These are phyloP conservation scores for Scleroderma citrinum DNA, from an alignment of 768 basidiomycete species.

Conservation along the genomic window DNA sequence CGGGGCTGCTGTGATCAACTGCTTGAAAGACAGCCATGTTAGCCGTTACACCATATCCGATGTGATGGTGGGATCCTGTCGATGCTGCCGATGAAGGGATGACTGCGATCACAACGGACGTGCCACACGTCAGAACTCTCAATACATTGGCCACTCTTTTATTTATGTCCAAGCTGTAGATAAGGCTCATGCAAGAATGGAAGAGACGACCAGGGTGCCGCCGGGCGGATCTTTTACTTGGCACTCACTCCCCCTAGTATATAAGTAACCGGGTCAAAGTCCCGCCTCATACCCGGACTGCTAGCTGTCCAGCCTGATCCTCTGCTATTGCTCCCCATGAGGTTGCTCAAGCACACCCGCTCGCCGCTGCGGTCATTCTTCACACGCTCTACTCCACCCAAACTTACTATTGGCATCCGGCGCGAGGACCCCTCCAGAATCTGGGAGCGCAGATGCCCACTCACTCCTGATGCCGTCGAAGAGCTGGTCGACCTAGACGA, in stretches of 20 bases:
- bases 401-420: conserved; percentile 50
- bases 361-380: conserved; percentile 17
- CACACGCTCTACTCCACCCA: conserved; percentile 13
- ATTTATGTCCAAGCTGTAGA: no score
- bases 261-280: no score
- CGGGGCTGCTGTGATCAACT: conserved; percentile 12
- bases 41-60: conserved; percentile 16
- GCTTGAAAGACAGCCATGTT: conserved; percentile 16
- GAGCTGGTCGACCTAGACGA: conserved; percentile 50
- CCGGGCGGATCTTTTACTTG: no score
- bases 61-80: neutral
- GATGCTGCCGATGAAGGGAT: neutral
- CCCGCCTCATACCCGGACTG: no score
- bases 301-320: no score
- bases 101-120: no score
- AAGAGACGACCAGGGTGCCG: no score
- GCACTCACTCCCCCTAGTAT: no score
- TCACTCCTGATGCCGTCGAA: conserved; percentile 71
- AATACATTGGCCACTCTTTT: no score
- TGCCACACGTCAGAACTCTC: no score
- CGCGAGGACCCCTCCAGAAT: conserved; percentile 75
- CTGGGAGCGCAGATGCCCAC: conserved; percentile 83
- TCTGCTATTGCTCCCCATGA: neutral
- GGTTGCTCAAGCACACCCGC: conserved; percentile 12
- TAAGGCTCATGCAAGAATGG: no score